Evolutionary conservation across 352 stramenopile genomes (phyloP), one percentile per base, ranked within the genome.

Genomic region (Blastocystis sp.): DNA sequence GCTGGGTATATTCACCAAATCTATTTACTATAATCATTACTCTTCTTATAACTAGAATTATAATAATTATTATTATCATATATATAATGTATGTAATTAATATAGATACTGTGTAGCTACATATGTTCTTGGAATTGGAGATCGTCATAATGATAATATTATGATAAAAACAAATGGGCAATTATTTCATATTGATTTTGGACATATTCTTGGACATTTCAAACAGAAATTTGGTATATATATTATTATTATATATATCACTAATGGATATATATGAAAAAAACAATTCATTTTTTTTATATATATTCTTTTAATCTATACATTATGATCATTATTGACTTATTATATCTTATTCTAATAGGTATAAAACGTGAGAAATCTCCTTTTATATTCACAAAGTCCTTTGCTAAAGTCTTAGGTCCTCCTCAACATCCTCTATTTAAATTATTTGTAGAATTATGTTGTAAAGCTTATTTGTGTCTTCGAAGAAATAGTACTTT

Each of bases 111-210:
- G 80, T 48, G 83, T 93, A 0, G 81, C 82, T 6, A 91, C 81
- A 11, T 93, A 87, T 59, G 80, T 93, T 2, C 64, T 93, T 10
- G 83, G 84, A 25, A 83, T 93, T 30, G 83, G 83, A 4, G 83
- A 93, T 49, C 78, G 83, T 4, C 83, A 93, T 70, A 88, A 87
- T 59, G 83, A 93, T 67, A 93, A 93, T 65, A 77, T 93, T 45
- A 94, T 94, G 85, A 68, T 94, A 39, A 86, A 86, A 64, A 73
- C 74, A 13, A 79, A 82, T 2, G 84, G 84, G 0, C 86, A 85
- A 57, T 77, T 93, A 19, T 93, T 94, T 69, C 85, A 94, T 75
- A 93, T 94, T 45, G 85, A 94, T 49, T 94, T 94, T 65, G 84
- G 85, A 0, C 83, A 93, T 64, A 91, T 93, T 45, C 67, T 93